Base-by-base conservation (phyloP, 2,329 filamentous ascomycete species). In the Truncatella angustata region DNA sequence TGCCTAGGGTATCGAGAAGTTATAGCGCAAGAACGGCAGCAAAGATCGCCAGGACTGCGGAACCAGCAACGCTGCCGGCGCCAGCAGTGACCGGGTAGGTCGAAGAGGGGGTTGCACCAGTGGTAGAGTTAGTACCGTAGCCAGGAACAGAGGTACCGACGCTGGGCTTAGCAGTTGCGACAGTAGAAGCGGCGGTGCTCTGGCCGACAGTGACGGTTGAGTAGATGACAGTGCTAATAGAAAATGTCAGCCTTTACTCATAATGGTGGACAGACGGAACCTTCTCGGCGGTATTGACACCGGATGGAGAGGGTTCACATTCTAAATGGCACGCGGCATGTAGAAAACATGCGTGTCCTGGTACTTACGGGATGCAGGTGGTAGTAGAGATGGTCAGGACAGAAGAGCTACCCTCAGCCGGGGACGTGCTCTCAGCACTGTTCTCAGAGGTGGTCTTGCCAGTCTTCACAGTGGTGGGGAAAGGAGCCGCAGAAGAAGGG, bases 21-120 rank as follows among this genome's bases (percentile, higher is more conserved):
- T 84, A 84, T 68, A 75, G 62, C 65, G 80, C 69, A 65, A 78
- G 80, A 56, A 72, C 75, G 59, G 75, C 80, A 67, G 80, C 81
- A 64, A 82, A 69, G 64, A 76, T 56, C 65, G 74, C 74, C 56
- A 24, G 20, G 34, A 16, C 43, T 14, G 43, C 43, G 24, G 80
- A 82, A 73, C 75, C 78, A 56, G 73, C 73, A 62, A 83, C 66
- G 64, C 75, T 72, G 62, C 73, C 72, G 58, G 80, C 81, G 66
- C 77, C 81, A 58, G 74, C 79, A 48, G 74, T 79, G 39, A 63
- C 62, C 54, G 68, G 64, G 47, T 66, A 43, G 52, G 66, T 59
- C 18, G 55, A 54, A 50, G 65, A 62, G 55, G 70, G 66, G 57
- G 67, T 62, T 58, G 60, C 62, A 53, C 59, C 60, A 58, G 64